Percentiles rank a stretch among this genome's conserved stretches.
These are phyloP conservation scores for Coleophoma eucalyptorum DNA, from an alignment of 2,329 filamentous ascomycete genomes.

Conservation along the genomic window DNA sequence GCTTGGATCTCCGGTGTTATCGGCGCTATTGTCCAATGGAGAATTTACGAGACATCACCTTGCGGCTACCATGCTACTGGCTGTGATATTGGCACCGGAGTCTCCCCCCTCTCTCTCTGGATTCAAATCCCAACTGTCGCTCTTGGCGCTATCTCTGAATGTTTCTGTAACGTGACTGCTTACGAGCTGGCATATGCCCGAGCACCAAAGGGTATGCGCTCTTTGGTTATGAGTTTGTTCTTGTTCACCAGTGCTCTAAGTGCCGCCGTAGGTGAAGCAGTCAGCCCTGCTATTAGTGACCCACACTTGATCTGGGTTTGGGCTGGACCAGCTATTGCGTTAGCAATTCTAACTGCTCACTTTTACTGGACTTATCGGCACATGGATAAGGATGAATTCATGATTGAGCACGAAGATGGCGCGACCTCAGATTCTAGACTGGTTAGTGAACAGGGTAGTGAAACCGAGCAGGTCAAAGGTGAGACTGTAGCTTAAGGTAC, in stretches of 20 bases:
- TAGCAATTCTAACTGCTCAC: constrained; percentile 53
- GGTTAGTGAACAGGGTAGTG: background rate
- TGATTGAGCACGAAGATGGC: constrained; percentile 1
- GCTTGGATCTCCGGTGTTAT: constrained; percentile 48
- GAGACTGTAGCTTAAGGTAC: background rate
- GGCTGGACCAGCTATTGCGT: constrained; percentile 55
- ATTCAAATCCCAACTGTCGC: constrained; percentile 33
- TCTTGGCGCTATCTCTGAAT: constrained; percentile 51
- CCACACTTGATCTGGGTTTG: constrained; percentile 72
- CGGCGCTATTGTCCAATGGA: constrained; percentile 52
- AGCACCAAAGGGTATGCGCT: constrained; percentile 75
- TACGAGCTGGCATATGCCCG: constrained; percentile 76
- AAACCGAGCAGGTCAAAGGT: background rate
- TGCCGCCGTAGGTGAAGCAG: constrained; percentile 12
- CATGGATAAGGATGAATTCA: constrained; percentile 59
- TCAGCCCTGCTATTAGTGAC: constrained; percentile 37
- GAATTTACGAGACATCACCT: constrained; percentile 50
- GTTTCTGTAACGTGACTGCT: constrained; percentile 54
- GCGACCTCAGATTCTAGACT: background rate
- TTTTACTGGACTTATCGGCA: constrained; percentile 67
- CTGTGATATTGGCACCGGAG: constrained; percentile 35
- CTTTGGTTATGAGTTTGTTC: constrained; percentile 64
- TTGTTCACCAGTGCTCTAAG: constrained; percentile 65
- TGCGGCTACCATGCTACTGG: constrained; percentile 44
- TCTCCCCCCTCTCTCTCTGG: constrained; percentile 9